Percentiles rank a stretch among this genome's conserved stretches.
These are phyloP conservation scores for Escovopsis weberi DNA, from an alignment of 2,329 filamentous ascomycete genomes.

Conservation along the genomic window DNA sequence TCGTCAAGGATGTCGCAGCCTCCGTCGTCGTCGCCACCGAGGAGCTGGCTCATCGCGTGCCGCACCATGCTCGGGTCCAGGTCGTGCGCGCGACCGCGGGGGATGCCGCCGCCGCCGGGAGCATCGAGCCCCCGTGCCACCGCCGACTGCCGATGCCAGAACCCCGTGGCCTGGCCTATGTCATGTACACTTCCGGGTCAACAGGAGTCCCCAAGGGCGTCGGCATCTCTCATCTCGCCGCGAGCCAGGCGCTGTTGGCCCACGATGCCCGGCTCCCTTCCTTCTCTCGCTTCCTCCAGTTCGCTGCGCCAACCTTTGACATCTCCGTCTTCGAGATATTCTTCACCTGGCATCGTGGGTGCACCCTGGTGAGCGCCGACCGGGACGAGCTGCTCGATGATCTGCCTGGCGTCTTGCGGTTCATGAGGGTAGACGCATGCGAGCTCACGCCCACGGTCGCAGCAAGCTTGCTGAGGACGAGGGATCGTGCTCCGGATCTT, in stretches of 20 bases:
- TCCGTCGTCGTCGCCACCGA: constrained; percentile 50
- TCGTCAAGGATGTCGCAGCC: constrained; percentile 62
- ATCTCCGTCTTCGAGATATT: constrained; percentile 94
- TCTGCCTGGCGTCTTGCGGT: constrained; percentile 50
- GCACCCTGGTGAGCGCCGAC: constrained; percentile 58
- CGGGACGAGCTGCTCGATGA: constrained; percentile 60
- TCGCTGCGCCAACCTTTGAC: constrained; percentile 85
- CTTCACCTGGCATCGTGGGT: constrained; percentile 63
- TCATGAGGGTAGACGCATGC: constrained; percentile 61
- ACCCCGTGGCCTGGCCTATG: constrained; percentile 52
- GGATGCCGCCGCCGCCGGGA: neutral
- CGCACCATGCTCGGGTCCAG: constrained; percentile 15
- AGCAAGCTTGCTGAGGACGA: constrained; percentile 56
- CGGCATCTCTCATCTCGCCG: constrained; percentile 63
- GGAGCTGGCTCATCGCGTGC: constrained; percentile 28
- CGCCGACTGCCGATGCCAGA: constrained; percentile 4
- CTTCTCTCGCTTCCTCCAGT: constrained; percentile 75
- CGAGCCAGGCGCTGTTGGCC: constrained; percentile 66
- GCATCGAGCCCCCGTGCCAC: constrained; percentile 3
- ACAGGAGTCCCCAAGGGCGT: constrained; percentile 86
- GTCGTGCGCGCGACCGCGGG: constrained; percentile 22
- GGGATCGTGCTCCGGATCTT: constrained; percentile 51
- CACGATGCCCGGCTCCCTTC: constrained; percentile 63
- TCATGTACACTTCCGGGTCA: constrained; percentile 88
- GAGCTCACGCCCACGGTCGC: constrained; percentile 84